phyloP scores from a whole-genome alignment of 306 rosid genomes.

The Astragalus membranaceus region DNA sequence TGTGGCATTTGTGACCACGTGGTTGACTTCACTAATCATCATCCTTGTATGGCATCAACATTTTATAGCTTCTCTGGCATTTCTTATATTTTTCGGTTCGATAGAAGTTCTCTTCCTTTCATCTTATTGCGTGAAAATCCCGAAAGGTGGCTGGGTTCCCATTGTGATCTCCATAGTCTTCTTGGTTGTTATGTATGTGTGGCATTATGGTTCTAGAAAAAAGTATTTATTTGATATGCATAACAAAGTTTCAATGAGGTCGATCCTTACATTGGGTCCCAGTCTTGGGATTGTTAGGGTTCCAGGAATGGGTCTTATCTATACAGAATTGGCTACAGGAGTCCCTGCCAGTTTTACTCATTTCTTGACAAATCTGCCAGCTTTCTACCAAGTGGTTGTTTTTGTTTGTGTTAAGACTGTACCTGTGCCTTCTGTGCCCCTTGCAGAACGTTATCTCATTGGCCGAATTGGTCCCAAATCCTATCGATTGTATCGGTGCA shows the following conservation, averaged over 20 bases:
- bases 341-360: conserved; percentile 83
- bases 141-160: conserved; percentile 85
- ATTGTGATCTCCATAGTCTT: conserved; percentile 46
- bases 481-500: conserved; percentile 71
- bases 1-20: conserved; percentile 58
- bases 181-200: conserved; percentile 61
- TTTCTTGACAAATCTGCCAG: conserved; percentile 86
- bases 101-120: conserved; percentile 68
- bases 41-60: conserved; percentile 72
- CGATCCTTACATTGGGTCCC: conserved; percentile 76
- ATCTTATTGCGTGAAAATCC: conserved; percentile 55
- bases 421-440: conserved; percentile 75
- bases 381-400: conserved; percentile 84
- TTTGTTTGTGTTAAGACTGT: conserved; percentile 82
- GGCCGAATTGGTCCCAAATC: conserved; percentile 90
- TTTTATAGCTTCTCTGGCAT: conserved; percentile 45
- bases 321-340: conserved; percentile 78
- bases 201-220: conserved; percentile 87
- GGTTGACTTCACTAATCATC: conserved; percentile 60
- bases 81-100: conserved; percentile 48
- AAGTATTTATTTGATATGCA: conserved; percentile 73
- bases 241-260: conserved; percentile 80
- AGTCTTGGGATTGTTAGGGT: conserved; percentile 91
- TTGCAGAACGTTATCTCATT: conserved; percentile 71
- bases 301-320: conserved; percentile 90